Evolutionary conservation across 805 yeast species (phyloP).

Genomic region (Barnettozyma botsteinii): DNA sequence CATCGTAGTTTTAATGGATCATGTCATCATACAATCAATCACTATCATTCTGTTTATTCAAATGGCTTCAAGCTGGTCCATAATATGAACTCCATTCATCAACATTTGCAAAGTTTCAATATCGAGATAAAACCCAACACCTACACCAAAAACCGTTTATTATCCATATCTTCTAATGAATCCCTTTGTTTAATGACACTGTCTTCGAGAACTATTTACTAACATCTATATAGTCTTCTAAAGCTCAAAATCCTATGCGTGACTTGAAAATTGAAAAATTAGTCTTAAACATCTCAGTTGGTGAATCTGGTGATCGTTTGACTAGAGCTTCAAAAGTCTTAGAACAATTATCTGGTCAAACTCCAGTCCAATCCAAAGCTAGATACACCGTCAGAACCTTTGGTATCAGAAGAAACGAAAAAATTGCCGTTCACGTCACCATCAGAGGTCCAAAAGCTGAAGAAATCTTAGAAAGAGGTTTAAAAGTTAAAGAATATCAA

Average conservation of each 20-base stretch:
- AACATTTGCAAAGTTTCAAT: no score
- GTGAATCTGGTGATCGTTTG: conserved; percentile 99
- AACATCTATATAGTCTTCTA: conserved; percentile 35
- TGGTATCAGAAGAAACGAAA: conserved; percentile 99
- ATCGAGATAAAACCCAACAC: no score
- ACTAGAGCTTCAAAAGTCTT: conserved; percentile 99
- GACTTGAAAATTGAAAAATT: conserved; percentile 98
- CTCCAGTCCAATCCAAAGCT: conserved; percentile 99
- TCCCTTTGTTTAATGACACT: not conserved
- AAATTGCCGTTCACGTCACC: conserved; percentile 98
- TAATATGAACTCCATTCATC: no score
- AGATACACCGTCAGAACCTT: conserved; percentile 99
- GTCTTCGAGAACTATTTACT: conserved; percentile 10
- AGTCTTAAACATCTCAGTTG: conserved; percentile 99
- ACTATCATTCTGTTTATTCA: no score
- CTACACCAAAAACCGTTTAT: no score
- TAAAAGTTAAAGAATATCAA: conserved; percentile 99
- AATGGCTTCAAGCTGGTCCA: no score
- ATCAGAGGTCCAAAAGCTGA: conserved; percentile 99
- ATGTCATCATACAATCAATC: no score
- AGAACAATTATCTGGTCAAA: conserved; percentile 99
- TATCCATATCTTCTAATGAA: no score
- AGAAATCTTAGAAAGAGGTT: conserved; percentile 99
- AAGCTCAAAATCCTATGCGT: conserved; percentile 93
- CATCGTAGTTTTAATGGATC: no score